These are phyloP conservation scores for Acanthamoeba castellanii DNA, from an alignment of 208 protist species.

Conservation along the genomic window DNA sequence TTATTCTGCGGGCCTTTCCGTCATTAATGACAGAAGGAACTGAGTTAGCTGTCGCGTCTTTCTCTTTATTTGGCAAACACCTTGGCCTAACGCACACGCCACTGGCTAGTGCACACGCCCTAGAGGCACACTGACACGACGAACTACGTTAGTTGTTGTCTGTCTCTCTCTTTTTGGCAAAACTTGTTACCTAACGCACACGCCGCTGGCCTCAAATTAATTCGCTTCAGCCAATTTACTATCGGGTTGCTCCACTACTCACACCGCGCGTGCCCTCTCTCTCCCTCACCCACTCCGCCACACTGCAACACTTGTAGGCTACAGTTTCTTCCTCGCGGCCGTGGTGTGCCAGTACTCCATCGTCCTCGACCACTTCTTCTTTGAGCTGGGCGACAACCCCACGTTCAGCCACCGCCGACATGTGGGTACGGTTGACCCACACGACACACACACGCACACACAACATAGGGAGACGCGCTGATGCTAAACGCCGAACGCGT, in stretches of 20 bases:
- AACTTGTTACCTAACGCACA: too few species aligned
- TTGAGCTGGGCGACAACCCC: constrained; percentile 18
- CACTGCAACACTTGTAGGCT: background rate
- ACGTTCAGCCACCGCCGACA: constrained; percentile 1
- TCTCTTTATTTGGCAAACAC: too few species aligned
- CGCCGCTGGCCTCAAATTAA: too few species aligned
- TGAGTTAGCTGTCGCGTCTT: too few species aligned
- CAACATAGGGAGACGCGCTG: background rate
- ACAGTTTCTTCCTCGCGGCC: constrained; percentile 1
- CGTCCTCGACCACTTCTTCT: background rate
- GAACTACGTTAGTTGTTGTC: too few species aligned
- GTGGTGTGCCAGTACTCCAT: constrained; percentile 55
- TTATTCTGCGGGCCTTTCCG: too few species aligned
- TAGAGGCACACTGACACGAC: too few species aligned
- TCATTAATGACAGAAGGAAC: too few species aligned
- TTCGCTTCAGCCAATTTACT: background rate
- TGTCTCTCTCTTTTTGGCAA: too few species aligned
- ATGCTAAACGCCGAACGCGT: background rate
- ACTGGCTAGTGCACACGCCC: too few species aligned
- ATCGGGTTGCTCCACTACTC: background rate
- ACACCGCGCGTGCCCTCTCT: background rate
- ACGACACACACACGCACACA: background rate
- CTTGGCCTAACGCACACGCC: too few species aligned
- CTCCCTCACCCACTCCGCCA: too few species aligned
- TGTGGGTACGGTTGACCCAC: background rate